Conservation (phyloP, 257 asterid genomes). For the Scutellaria baicalensis region DNA sequence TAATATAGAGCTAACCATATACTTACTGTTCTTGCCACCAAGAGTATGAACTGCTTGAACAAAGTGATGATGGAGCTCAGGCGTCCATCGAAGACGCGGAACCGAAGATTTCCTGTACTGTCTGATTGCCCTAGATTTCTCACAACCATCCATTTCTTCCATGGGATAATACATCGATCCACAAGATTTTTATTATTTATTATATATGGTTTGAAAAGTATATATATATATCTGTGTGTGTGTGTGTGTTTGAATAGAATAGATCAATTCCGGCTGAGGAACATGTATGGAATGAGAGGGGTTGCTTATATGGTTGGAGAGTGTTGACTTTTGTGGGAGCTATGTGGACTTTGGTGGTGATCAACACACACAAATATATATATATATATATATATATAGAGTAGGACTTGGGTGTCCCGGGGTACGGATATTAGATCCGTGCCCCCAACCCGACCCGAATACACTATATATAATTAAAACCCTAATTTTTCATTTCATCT, state of each 20-base stretch:
- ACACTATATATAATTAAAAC: too few relatives aligned
- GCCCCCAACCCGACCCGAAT: too few relatives aligned
- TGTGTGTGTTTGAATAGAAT: neutral
- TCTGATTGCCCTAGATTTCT: slow-evolving; percentile 22
- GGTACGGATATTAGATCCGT: too few relatives aligned
- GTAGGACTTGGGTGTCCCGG: too few relatives aligned
- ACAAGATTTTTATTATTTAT: too few relatives aligned
- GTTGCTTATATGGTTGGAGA: slow-evolving; percentile 18
- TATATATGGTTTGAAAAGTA: neutral
- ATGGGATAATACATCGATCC: neutral
- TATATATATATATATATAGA: too few relatives aligned
- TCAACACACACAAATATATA: too few relatives aligned
- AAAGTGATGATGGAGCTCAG: slow-evolving; percentile 35
- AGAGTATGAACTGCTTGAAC: slow-evolving; percentile 30
- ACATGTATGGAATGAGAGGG: neutral
- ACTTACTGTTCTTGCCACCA: slow-evolving; percentile 42
- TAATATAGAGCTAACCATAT: too few relatives aligned
- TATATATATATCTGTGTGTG: neutral
- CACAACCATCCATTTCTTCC: slow-evolving; percentile 11
- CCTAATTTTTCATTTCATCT: too few relatives aligned
- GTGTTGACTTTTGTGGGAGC: slow-evolving; percentile 19
- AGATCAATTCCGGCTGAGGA: neutral
- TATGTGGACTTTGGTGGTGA: slow-evolving; percentile 22
- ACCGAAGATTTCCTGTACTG: slow-evolving; percentile 26
- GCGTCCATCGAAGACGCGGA: slow-evolving; percentile 46